Conservation (phyloP, 805 yeast species). For the Ogataea philodendri region DNA sequence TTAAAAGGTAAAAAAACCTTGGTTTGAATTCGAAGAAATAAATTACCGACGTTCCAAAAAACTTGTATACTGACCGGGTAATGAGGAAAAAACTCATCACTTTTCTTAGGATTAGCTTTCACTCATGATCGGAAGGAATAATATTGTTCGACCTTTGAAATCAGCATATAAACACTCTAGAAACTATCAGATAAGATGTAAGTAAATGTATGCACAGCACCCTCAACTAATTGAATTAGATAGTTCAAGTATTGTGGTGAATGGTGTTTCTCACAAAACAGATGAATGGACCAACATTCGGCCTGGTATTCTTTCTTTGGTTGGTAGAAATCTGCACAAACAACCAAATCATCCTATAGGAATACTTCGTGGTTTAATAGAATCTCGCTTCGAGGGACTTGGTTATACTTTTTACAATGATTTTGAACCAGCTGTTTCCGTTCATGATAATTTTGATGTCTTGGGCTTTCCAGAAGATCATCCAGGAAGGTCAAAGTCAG, state of each 20-base stretch:
- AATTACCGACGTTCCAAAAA: background rate
- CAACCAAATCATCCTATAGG: slow-evolving; percentile 86
- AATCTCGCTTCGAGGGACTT: slow-evolving; percentile 57
- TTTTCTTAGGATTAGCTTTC: no score
- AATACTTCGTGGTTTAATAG: slow-evolving; percentile 72
- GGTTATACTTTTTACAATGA: slow-evolving; percentile 79
- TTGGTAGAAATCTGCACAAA: slow-evolving; percentile 72
- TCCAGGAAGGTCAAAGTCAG: slow-evolving; percentile 89
- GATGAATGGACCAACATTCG: slow-evolving; percentile 89
- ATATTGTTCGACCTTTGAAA: no score
- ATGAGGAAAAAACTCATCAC: no score
- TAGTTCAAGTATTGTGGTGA: slow-evolving; percentile 28
- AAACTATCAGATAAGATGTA: slow-evolving; percentile 2
- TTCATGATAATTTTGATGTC: slow-evolving; percentile 83
- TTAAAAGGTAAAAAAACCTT: background rate
- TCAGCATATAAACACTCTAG: no score
- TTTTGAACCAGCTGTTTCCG: slow-evolving; percentile 80
- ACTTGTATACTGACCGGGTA: slow-evolving; percentile 2
- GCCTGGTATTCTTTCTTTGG: slow-evolving; percentile 61
- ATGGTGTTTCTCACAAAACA: slow-evolving; percentile 50
- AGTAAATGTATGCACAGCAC: background rate
- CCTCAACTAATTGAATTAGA: background rate
- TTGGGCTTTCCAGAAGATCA: slow-evolving; percentile 90
- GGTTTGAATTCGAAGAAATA: background rate
- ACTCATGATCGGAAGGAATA: no score